phyloP scores from a whole-genome alignment of 1,284 basidiomycete species.

The Boletus mariae region DNA sequence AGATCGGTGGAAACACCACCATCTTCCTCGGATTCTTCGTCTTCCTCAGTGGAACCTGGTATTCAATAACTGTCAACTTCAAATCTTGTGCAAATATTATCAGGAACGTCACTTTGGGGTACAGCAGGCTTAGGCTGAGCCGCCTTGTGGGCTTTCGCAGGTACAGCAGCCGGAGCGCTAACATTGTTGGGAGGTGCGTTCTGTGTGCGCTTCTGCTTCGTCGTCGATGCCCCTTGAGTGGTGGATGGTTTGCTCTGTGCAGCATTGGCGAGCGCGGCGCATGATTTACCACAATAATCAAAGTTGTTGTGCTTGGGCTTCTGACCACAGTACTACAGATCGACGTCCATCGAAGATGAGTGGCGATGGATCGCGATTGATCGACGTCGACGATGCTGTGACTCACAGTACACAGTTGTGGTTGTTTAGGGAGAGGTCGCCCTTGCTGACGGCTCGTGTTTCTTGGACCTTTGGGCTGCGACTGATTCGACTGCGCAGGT shows the following conservation, averaged over 20 bases:
- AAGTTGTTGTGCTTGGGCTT: conserved; percentile 34
- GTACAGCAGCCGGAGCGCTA: background rate
- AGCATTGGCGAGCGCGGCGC: conserved; percentile 25
- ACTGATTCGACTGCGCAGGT: conserved; percentile 10
- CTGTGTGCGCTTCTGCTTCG: conserved; percentile 20
- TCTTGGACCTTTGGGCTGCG: conserved; percentile 12
- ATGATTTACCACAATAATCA: conserved; percentile 34
- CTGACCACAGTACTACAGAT: conserved; percentile 32
- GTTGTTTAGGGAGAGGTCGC: conserved; percentile 17
- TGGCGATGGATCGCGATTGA: conserved; percentile 27
- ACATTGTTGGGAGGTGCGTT: conserved; percentile 9
- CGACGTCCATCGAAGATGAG: conserved; percentile 22
- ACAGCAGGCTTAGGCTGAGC: conserved; percentile 12
- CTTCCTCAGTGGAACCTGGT: conserved; percentile 26
- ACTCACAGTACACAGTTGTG: conserved; percentile 30
- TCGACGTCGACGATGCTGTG: conserved; percentile 15
- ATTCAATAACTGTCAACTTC: conserved; percentile 10
- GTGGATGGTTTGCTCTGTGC: conserved; percentile 16
- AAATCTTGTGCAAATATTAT: conserved; percentile 7
- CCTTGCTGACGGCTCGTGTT: conserved; percentile 15
- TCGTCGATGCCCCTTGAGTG: conserved; percentile 9
- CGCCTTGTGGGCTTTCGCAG: conserved; percentile 12
- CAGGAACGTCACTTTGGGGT: conserved; percentile 24
- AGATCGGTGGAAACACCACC: conserved; percentile 25
- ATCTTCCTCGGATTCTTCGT: conserved; percentile 19